A percentile compares a stretch with the other conserved stretches of the same genome.
These are phyloP conservation scores for Anthracocystis walkeri DNA, from an alignment of 1,284 basidiomycete species.

Conservation along the genomic window DNA sequence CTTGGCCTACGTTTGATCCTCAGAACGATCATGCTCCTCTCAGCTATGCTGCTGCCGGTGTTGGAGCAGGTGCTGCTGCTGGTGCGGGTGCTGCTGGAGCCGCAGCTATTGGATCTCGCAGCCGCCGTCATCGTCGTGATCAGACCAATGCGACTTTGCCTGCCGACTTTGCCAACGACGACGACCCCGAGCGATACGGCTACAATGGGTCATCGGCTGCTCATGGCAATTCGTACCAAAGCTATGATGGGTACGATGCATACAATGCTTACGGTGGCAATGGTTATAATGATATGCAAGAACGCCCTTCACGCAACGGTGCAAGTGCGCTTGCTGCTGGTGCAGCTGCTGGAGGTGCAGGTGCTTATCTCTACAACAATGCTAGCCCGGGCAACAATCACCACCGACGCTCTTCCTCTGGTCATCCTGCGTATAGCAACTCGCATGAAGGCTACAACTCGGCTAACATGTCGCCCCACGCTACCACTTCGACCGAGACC, in stretches of 20 bases:
- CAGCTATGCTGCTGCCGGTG: constrained; percentile 16
- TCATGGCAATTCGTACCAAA: constrained; percentile 28
- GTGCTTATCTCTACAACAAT: constrained; percentile 32
- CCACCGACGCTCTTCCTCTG: constrained; percentile 35
- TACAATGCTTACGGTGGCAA: constrained; percentile 26
- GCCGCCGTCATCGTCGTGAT: constrained; percentile 25
- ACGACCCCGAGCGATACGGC: constrained; percentile 48
- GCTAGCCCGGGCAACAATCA: constrained; percentile 10
- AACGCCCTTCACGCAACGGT: constrained; percentile 16
- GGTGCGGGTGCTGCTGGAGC: constrained; percentile 36
- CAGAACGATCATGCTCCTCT: constrained; percentile 31
- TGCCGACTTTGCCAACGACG: constrained; percentile 41
- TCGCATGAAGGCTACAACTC: constrained; percentile 27
- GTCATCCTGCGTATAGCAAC: constrained; percentile 31
- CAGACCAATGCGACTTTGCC: constrained; percentile 50
- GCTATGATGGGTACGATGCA: constrained; percentile 31
- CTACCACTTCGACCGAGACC: constrained; percentile 17
- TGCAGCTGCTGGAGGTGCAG: constrained; percentile 43
- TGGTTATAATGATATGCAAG: constrained; percentile 43
- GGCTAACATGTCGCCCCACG: constrained; percentile 36
- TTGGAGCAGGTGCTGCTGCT: constrained; percentile 20
- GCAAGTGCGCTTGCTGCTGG: constrained; percentile 45
- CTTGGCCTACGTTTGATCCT: constrained; percentile 60
- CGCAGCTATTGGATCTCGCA: constrained; percentile 27
- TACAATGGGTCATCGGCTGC: constrained; percentile 22